Conservation (phyloP, 768 basidiomycete genomes). For the Mycena maculata region DNA sequence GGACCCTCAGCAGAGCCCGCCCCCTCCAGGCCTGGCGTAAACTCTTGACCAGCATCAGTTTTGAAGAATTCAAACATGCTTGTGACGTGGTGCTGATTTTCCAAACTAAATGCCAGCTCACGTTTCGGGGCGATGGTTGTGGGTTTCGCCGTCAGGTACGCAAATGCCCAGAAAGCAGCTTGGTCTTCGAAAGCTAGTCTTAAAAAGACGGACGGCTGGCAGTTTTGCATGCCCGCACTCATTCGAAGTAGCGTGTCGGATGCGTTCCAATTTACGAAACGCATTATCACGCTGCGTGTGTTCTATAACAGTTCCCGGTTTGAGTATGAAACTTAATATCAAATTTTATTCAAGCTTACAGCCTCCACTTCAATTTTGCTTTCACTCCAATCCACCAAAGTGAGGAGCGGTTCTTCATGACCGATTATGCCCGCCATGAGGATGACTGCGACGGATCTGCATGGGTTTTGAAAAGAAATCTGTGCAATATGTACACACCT, state of each 20-base stretch:
- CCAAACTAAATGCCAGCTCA: background rate
- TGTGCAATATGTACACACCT: background rate
- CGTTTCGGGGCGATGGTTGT: background rate
- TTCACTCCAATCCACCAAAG: background rate
- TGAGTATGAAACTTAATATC: background rate
- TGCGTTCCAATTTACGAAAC: background rate
- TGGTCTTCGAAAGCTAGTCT: background rate
- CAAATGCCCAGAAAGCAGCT: slow-evolving; percentile 10
- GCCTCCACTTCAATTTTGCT: slow-evolving; percentile 1
- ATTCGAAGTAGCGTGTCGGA: background rate
- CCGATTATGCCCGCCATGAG: slow-evolving; percentile 3
- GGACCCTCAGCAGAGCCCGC: too few relatives aligned
- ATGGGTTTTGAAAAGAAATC: background rate
- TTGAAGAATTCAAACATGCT: slow-evolving; percentile 3
- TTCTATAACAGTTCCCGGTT: background rate
- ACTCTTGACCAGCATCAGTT: background rate
- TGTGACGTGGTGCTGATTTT: background rate
- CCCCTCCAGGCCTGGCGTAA: too few relatives aligned
- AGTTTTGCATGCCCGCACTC: background rate
- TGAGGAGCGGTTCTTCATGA: background rate
- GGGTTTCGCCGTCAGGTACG: background rate
- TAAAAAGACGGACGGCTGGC: background rate
- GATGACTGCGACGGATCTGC: background rate
- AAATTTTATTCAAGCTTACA: background rate
- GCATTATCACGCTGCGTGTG: background rate